Evolutionary conservation across 805 yeast species (phyloP), one percentile per base, ranked within the genome.

Genomic region (Spathaspora hagerdaliae): DNA sequence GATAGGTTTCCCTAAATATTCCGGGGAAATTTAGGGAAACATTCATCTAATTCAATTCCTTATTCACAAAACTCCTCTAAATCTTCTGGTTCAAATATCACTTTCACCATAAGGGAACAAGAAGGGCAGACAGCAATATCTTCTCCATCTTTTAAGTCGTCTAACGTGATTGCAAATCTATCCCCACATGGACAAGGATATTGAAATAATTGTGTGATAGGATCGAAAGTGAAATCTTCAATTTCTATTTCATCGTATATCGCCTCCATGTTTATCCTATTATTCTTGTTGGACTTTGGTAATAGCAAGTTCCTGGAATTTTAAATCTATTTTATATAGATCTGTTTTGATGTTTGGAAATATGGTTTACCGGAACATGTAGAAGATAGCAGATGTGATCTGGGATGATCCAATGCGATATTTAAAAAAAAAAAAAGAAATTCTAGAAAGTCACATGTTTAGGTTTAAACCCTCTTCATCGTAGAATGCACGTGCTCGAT

Each of bases 111-210:
- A 43, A 94, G 71, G 15, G 96, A 87, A 67, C 99, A 94, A 45
- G 95, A 85, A 27, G 99, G 99, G 65, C 99, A 94, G 13, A 92
- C 95, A 0, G 99, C 99, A 29, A 89, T 82, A 49, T 89, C 90
- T 56, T 88, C 95, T 7, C 97, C 99, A 55, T 90, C 97, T 50
- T 74, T 72, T 63, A 94, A 73, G 60, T 94, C 99, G 55, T 85
- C 94, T 42, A 90, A 73, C 29, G 80, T 73, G 27, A 94, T 87
- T 59, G 92, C 96, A 66, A 94, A 94, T 58, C 82, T 76, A 64
- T 94, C 99, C 8, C 99, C 99, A 65, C 99, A 94, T 1, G 99
- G 99, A 73, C 99, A 94, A 4, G 99, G 99, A 58, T 91, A 92
- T 42, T 89, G 85, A 67, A 91, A 88, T 26, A 88, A 66, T 63